Evolutionary conservation across 2,329 filamentous ascomycete genomes (phyloP).

Genomic region (Fusarium udum): DNA sequence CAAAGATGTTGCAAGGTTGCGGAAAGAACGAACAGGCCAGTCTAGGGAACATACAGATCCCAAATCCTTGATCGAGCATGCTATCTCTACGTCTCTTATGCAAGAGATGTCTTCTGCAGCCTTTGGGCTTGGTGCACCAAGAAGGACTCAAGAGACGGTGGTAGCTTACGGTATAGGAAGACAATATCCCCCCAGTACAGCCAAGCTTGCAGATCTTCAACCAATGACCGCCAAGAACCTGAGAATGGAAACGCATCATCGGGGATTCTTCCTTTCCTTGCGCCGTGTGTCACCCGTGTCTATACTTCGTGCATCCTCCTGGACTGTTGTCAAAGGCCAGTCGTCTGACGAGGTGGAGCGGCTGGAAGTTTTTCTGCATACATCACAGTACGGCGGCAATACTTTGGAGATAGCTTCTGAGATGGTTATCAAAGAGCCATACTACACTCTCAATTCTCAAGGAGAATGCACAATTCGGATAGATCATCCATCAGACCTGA

Average conservation of each 20-base stretch:
- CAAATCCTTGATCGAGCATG: slow-evolving; percentile 37
- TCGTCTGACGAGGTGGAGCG: slow-evolving; percentile 38
- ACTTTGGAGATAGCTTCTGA: slow-evolving; percentile 46
- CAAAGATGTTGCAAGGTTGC: slow-evolving; percentile 35
- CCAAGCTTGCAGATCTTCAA: slow-evolving; percentile 28
- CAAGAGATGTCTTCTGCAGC: slow-evolving; percentile 44
- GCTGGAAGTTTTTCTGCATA: slow-evolving; percentile 48
- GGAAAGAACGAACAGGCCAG: slow-evolving; percentile 32
- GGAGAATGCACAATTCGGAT: slow-evolving; percentile 53
- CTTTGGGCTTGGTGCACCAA: slow-evolving; percentile 23
- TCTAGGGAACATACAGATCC: slow-evolving; percentile 34
- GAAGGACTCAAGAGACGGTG: slow-evolving; percentile 35
- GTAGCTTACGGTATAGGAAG: slow-evolving; percentile 43
- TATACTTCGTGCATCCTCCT: slow-evolving; percentile 39
- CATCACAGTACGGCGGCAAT: slow-evolving; percentile 46
- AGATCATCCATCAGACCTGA: slow-evolving; percentile 47
- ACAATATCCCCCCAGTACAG: slow-evolving; percentile 41
- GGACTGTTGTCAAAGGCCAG: slow-evolving; percentile 46
- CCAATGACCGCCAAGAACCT: slow-evolving; percentile 42
- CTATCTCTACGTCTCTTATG: slow-evolving; percentile 45
- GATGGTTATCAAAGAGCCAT: slow-evolving; percentile 60
- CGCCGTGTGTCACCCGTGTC: slow-evolving; percentile 43
- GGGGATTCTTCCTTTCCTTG: slow-evolving; percentile 39
- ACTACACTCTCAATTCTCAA: slow-evolving; percentile 54
- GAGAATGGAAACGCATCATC: slow-evolving; percentile 45